Base-by-base conservation (phyloP, 2,329 filamentous ascomycete genomes). In the Phialophora chinensis region DNA sequence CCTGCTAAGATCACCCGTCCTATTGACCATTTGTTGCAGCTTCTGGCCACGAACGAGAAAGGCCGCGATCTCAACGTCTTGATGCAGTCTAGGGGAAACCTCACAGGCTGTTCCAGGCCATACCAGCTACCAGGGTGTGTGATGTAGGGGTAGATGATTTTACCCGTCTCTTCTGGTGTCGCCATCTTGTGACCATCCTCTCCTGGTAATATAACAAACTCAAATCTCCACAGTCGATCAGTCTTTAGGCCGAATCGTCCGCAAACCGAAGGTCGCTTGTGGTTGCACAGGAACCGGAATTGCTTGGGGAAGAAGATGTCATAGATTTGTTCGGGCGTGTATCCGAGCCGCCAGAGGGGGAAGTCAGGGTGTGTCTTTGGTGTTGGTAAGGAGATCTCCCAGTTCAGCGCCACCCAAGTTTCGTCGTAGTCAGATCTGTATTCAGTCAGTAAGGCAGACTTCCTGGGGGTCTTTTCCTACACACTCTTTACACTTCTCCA, bases 211-310 rank as follows among this genome's bases (percentile, higher is more conserved):
- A 79, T 77, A 6, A 80, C 73, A 63, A 77, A 78, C 58, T 77
- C 75, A 63, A 75, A 76, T 33, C 76, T 62, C 76, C 76, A 78
- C 10, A 77, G 56, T n/a, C 70, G 67, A 54, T 77, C 75, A 14
- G 64, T 27, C 3, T 44, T 58, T 3, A 70, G 67, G 4, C 74
- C 76, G 67, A 77, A 77, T 33, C 75, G 63, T 35, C 75, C 74
- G 55, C 70, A 74, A 3, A 74, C 72, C 5, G 73, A 70, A 4
- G 73, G 67, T 42, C 73, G 54, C 6, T 67, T 62, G n/a, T 73
- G 72, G 56, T 74, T 73, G 63, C 72, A 73, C 23, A 73, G 64
- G 49, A 77, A 75, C 8, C 73, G 71, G 54, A 75, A 77, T 8
- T 73, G 66, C 11, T 20, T 59, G 3, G 75, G 75, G 62, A 74